Evolutionary conservation across 140 eudicot genomes (phyloP).

Genomic region (Oenanthe javanica): DNA sequence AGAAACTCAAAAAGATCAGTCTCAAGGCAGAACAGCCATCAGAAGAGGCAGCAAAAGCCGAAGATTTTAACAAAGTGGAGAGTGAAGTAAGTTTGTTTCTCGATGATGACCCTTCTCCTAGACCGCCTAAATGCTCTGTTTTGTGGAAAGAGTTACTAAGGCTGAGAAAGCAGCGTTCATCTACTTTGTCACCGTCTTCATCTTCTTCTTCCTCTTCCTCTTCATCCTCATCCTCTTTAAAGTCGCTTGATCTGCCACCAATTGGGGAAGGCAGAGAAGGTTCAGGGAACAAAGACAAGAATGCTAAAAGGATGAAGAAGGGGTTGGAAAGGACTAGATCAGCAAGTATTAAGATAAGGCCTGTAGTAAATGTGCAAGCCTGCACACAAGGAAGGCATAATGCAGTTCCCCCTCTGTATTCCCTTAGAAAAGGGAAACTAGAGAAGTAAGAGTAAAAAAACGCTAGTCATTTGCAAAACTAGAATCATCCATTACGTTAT

Average conservation of each 20-base stretch:
- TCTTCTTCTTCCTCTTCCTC: slow-evolving; percentile 20
- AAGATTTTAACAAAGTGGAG: slow-evolving; percentile 24
- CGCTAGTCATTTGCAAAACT: background rate
- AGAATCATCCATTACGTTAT: slow-evolving; percentile 5
- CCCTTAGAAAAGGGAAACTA: slow-evolving; percentile 16
- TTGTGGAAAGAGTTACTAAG: slow-evolving; percentile 75
- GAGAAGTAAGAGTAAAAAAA: slow-evolving; percentile 13
- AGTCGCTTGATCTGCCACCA: slow-evolving; percentile 22
- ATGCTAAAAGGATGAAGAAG: slow-evolving; percentile 45
- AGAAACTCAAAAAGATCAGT: slow-evolving; percentile 47
- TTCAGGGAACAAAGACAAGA: slow-evolving; percentile 27
- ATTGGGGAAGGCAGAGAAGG: slow-evolving; percentile 39
- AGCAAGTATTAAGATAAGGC: slow-evolving; percentile 52
- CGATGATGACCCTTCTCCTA: slow-evolving; percentile 93
- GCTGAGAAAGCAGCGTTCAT: slow-evolving; percentile 58
- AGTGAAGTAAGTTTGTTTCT: slow-evolving; percentile 51
- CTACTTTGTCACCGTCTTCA: slow-evolving; percentile 54
- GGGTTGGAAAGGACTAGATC: slow-evolving; percentile 76
- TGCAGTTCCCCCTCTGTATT: slow-evolving; percentile 38
- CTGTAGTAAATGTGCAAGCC: slow-evolving; percentile 66
- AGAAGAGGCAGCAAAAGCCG: slow-evolving; percentile 6
- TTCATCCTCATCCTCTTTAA: slow-evolving; percentile 31
- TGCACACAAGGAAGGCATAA: slow-evolving; percentile 48
- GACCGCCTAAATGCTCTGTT: slow-evolving; percentile 88
- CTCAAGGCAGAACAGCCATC: slow-evolving; percentile 30